phyloP scores from a whole-genome alignment of 805 yeast species.

The Nakazawaea molendinolei region DNA sequence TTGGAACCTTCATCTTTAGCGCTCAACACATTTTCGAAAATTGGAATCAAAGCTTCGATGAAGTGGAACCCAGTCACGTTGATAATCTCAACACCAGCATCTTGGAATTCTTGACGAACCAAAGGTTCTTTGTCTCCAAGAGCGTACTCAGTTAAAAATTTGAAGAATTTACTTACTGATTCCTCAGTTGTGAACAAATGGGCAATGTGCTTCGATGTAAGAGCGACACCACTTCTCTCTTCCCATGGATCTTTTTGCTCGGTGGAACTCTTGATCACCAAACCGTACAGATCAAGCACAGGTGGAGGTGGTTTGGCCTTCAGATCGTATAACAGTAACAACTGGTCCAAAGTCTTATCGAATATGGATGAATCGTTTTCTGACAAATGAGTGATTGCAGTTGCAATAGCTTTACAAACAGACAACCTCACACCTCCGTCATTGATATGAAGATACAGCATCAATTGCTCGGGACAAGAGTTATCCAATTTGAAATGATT shows the following conservation, averaged over 20 bases:
- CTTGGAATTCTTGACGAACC: slow-evolving; percentile 79
- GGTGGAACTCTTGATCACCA: slow-evolving; percentile 54
- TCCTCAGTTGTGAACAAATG: slow-evolving; percentile 33
- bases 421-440: slow-evolving; percentile 71
- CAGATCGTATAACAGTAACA: slow-evolving; percentile 50
- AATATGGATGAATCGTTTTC: slow-evolving; percentile 21
- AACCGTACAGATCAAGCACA: slow-evolving; percentile 71
- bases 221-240: slow-evolving; percentile 74
- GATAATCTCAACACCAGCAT: slow-evolving; percentile 78
- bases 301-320: slow-evolving; percentile 74
- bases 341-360: slow-evolving; percentile 29
- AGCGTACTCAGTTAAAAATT: slow-evolving; percentile 58
- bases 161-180: slow-evolving; percentile 48
- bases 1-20: slow-evolving; percentile 40
- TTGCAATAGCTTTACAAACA: slow-evolving; percentile 61
- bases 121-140: slow-evolving; percentile 67
- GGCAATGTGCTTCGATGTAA: slow-evolving; percentile 52
- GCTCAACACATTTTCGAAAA: slow-evolving; percentile 67
- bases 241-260: slow-evolving; percentile 74
- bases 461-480: slow-evolving; percentile 39
- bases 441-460: slow-evolving; percentile 40
- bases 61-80: slow-evolving; percentile 54
- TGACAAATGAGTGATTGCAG: slow-evolving; percentile 37
- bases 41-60: slow-evolving; percentile 71
- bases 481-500: slow-evolving; percentile 45